Conservation (phyloP, 2,329 filamentous ascomycete species). For the Beauveria bassiana region DNA sequence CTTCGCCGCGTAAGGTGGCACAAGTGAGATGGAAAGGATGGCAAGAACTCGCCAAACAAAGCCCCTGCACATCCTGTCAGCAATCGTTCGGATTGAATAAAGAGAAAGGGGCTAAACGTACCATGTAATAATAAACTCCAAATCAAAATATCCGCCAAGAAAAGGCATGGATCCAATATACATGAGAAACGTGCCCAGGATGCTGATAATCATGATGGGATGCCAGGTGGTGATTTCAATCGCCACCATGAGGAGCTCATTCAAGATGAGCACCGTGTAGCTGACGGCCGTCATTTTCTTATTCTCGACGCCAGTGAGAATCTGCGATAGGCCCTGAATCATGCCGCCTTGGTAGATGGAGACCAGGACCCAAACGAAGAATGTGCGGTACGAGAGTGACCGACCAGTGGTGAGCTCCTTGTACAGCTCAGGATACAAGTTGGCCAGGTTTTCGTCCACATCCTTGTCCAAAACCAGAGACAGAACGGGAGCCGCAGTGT, state of each 20-base stretch:
- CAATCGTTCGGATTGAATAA: neutral
- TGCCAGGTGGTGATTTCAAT: conserved; percentile 98
- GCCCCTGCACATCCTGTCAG: conserved; percentile 42
- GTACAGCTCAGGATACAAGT: conserved; percentile 94
- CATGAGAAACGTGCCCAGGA: conserved; percentile 74
- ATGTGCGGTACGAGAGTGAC: conserved; percentile 83
- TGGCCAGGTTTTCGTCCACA: conserved; percentile 87
- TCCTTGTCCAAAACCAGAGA: conserved; percentile 91
- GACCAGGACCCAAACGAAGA: conserved; percentile 94
- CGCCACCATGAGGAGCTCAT: conserved; percentile 95
- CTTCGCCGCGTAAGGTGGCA: conserved; percentile 84
- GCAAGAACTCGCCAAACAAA: conserved; percentile 85
- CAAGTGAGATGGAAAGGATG: conserved; percentile 69
- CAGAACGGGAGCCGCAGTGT: conserved; percentile 89
- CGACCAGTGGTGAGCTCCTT: conserved; percentile 89
- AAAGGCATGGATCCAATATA: conserved; percentile 82
- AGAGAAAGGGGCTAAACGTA: conserved; percentile 29
- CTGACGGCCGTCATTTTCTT: conserved; percentile 78
- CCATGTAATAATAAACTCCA: conserved; percentile 66
- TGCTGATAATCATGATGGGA: conserved; percentile 76
- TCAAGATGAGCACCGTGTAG: conserved; percentile 86
- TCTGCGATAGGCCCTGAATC: conserved; percentile 88
- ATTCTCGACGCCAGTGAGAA: conserved; percentile 72
- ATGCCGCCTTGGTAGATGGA: conserved; percentile 92
- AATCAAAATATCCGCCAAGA: conserved; percentile 81